These are phyloP conservation scores for Apiotrichum domesticum DNA, from an alignment of 1,284 basidiomycete genomes.

Conservation along the genomic window DNA sequence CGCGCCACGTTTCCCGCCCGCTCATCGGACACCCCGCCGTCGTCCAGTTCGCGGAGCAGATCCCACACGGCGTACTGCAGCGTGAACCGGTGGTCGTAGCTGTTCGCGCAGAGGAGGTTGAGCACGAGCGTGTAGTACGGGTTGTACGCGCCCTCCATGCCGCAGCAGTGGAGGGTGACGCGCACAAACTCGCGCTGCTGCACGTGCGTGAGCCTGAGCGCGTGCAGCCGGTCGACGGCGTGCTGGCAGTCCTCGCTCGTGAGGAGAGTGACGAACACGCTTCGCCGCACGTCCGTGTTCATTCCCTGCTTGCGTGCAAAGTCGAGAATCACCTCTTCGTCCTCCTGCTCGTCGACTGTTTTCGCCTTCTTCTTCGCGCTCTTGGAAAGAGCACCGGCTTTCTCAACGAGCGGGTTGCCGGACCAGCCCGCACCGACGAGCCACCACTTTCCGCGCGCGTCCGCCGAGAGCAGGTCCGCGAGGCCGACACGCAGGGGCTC, in stretches of 20 bases:
- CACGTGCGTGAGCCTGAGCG: conserved; percentile 75
- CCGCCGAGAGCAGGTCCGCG: conserved; percentile 75
- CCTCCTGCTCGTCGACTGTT: conserved; percentile 22
- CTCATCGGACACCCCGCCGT: conserved; percentile 45
- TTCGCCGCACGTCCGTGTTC: conserved; percentile 92
- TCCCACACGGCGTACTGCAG: conserved; percentile 97
- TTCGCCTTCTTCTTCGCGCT: conserved; percentile 7
- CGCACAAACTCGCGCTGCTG: conserved; percentile 93
- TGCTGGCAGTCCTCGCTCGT: conserved; percentile 94
- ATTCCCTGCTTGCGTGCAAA: conserved; percentile 91
- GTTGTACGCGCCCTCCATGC: conserved; percentile 87
- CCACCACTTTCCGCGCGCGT: conserved; percentile 97
- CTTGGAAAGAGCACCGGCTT: conserved; percentile 15
- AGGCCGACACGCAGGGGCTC: conserved; percentile 79
- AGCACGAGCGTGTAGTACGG: conserved; percentile 90
- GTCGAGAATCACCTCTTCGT: conserved; percentile 59
- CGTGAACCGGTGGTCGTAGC: conserved; percentile 73
- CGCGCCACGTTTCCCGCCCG: conserved; percentile 54
- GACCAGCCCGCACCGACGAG: conserved; percentile 94
- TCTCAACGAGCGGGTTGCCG: conserved; percentile 77
- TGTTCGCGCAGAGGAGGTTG: conserved; percentile 54
- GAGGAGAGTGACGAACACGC: conserved; percentile 89
- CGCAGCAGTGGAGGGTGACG: conserved; percentile 87
- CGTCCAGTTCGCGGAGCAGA: conserved; percentile 84
- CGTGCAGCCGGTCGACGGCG: conserved; percentile 77